Evolutionary conservation across 768 basidiomycete species (phyloP), one percentile per base, ranked within the genome.

Genomic region (Psilocybe cubensis): DNA sequence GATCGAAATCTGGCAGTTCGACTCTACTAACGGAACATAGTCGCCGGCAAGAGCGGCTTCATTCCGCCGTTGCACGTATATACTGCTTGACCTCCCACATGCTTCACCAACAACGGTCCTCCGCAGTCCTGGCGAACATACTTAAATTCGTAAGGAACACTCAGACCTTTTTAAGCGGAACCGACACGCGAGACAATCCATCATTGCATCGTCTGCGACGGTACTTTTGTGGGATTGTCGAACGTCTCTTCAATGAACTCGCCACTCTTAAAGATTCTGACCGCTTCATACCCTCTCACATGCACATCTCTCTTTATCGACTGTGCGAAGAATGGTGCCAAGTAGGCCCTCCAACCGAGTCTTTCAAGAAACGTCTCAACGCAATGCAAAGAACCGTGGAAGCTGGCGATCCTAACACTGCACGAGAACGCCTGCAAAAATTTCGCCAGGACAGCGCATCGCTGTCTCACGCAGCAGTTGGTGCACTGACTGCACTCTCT

Each of bases 261-360:
- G 81, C 86, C 2, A 79, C 79, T 29, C 76, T 93, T 25, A 86
- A 87, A 48, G 87, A 90, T 57, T 84, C 86, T 0, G 92, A 94
- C 50, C 80, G 87, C 4, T 92, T 92, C 67, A 83, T 91, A 50
- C 86, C 90, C 1, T 76, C 81, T 4, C 83, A 90, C 56, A 87
- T 87, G 76, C 86, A 93, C 66, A 79, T 95, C 6, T 81, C 88
- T 2, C 72, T 96, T 28, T 96, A 92, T 72, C 85, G 88, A 29
- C 76, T 94, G 35, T 95, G 93, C 63, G 93, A 96, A 71, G 93
- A 95, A 65, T 97, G 95, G 95, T 96, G 94, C 70, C 87, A 92
- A 65, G 78, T 90, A 44, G 94, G 92, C 4, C 81, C 85, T 27
- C 86, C 91, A 63, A 80, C 85, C 0, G 91, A 94, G 59, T 72